phyloP scores from a whole-genome alignment of 2,329 filamentous ascomycete genomes.

The Penicillium sp. region DNA sequence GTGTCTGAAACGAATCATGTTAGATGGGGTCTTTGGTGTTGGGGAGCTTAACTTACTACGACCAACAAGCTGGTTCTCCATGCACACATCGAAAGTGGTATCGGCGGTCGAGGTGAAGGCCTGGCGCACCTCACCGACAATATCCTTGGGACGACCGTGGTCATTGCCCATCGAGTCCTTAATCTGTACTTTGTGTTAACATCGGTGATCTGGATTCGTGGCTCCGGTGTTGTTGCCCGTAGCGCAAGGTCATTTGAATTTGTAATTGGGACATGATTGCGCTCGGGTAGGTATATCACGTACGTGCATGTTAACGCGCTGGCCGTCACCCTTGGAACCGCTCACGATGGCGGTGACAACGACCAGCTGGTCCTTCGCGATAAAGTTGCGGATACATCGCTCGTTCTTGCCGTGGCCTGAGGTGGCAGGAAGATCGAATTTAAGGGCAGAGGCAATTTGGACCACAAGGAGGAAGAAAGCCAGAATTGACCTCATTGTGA shows the following conservation, averaged over 20 bases:
- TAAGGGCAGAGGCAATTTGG: conserved; percentile 64
- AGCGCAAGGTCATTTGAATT: not conserved
- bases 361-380: conserved; percentile 85
- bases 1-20: conserved; percentile 26
- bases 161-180: conserved; percentile 94
- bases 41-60: conserved; percentile 56
- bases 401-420: conserved; percentile 69
- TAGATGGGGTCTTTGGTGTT: not conserved
- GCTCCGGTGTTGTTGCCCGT: not conserved
- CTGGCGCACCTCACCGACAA: conserved; percentile 87
- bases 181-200: conserved; percentile 61
- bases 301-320: conserved; percentile 92
- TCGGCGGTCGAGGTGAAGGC: conserved; percentile 92
- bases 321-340: conserved; percentile 87
- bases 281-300: conserved; percentile 10
- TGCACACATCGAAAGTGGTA: conserved; percentile 93
- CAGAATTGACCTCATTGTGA: conserved; percentile 33
- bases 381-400: conserved; percentile 96
- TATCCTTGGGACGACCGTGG: conserved; percentile 86
- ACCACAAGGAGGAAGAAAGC: conserved; percentile 36
- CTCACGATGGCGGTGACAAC: conserved; percentile 89
- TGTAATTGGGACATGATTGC: not conserved
- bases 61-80: conserved; percentile 75
- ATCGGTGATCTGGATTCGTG: not conserved
- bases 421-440: conserved; percentile 82